Base-by-base conservation (phyloP, 257 asterid genomes). In the Rhazya stricta region DNA sequence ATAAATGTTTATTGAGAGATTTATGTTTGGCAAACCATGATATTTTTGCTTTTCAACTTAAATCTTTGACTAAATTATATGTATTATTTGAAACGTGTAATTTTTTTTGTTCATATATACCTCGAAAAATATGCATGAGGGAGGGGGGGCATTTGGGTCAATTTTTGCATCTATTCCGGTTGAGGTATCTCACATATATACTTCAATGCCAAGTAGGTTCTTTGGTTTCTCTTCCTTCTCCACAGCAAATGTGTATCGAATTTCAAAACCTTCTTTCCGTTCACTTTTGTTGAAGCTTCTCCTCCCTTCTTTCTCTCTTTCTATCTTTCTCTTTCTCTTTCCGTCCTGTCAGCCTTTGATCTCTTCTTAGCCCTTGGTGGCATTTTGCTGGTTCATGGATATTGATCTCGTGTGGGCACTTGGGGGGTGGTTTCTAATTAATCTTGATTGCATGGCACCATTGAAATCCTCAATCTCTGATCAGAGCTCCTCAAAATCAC, bases 311-410 rank as follows among this genome's bases (percentile, higher is more conserved):
- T 67, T 75, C 78, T 48, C 67, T 30, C 54, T 54, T 61, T 76
- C 58, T n/a, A n/a, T 65, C 32, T 34, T 16, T 68, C 23, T 46
- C 63, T 76, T 51, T 66, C 50, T 80, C 65, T 66, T 15, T 51
- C 42, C 13, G 48, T 54, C 39, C 3, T 19, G 6, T 27, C n/a
- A 36, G 21, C 50, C 75, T 45, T 37, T 48, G 58, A 42, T 42
- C 45, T 67, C 67, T 53, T 30, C 77, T 74, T 54, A 30, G 66
- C 71, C 76, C 43, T 71, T 50, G 62, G 62, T 21, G 60, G 30
- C 39, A 9, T 32, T 32, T 46, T 42, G 62, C 78, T 79, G 78
- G 91, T 88, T 88, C 76, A 88, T 90, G 94, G 89, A 85, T 85
- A 85, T 87, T 83, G 91, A 85, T 83, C 82, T 85, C 84, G 72